phyloP scores from a whole-genome alignment of 139 green algal species.

The Limnomonas spitsbergensis region DNA sequence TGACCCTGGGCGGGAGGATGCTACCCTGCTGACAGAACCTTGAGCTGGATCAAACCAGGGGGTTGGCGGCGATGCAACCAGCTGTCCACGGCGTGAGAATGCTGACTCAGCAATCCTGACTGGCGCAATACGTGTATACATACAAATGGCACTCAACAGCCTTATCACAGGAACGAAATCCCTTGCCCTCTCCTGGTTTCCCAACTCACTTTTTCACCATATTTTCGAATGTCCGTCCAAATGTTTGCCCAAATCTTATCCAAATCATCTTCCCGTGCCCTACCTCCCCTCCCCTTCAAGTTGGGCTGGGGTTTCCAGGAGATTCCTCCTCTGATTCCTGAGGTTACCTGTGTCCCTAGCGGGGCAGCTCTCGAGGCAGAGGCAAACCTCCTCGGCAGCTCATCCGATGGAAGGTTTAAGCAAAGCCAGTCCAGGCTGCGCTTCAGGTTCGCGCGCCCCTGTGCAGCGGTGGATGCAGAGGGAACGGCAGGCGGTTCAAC shows the following conservation, averaged over 20 bases:
- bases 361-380: slow-evolving; percentile 9
- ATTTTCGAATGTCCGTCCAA: neutral
- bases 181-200: too few relatives aligned
- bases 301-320: neutral
- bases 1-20: too few relatives aligned
- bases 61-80: too few relatives aligned
- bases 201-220: neutral
- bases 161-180: too few relatives aligned
- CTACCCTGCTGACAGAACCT: too few relatives aligned
- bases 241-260: neutral
- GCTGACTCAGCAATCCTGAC: too few relatives aligned
- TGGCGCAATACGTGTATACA: too few relatives aligned
- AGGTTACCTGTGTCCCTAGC: neutral
- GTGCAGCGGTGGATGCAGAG: neutral
- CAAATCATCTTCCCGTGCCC: neutral
- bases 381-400: slow-evolving; percentile 62
- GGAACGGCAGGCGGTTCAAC: too few relatives aligned
- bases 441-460: slow-evolving; percentile 8
- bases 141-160: too few relatives aligned
- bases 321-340: neutral
- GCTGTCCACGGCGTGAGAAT: too few relatives aligned
- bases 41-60: too few relatives aligned
- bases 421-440: slow-evolving; percentile 78
- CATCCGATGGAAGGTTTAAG: slow-evolving; percentile 53
- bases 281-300: neutral